Base-by-base conservation (phyloP, 2,329 filamentous ascomycete species). In the Penicillium sp. region DNA sequence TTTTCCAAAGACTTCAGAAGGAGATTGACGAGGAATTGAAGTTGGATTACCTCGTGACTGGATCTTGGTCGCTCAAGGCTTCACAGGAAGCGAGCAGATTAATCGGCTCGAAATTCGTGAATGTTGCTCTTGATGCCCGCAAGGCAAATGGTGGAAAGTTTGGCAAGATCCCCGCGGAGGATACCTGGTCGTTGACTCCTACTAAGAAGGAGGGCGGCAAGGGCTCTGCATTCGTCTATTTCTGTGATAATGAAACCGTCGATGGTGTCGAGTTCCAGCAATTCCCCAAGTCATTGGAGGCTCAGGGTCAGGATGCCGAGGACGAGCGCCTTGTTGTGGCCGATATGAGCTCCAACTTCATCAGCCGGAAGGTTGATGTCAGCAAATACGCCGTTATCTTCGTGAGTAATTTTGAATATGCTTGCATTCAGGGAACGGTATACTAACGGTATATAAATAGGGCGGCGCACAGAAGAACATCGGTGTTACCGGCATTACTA, bases 301-400 rank as follows among this genome's bases (percentile, higher is more conserved):
- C 69, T 14, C 84, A 82, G 10, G 74, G 74, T 3, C 73, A 74
- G 7, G 73, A 79, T 1, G 82, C 85, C 46, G 85, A 85, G 8
- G 81, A 86, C 47, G 84, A 85, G 30, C 85, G 86, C 1, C 83
- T 96, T 55, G 88, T 97, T 6, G 87, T 96, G 5, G 91, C 90
- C 18, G 93, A 97, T 73, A 96, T 97, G 89, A 89, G 84, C 43
- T 96, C 90, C 55, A 97, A 97, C 74, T 96, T 97, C 69, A 84
- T 97, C 47, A 91, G 90, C 43, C 81, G 91, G 40, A 82, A 81
- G 58, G 82, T 97, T 23, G 87, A 92, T 32, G 82, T 95, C 44
- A 80, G 79, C 62, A 92, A 94, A 69, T 96, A 88, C 74, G 88
- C 87, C 1, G 79, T 88, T 62, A 88, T 97, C 69, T 97, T 97